Evolutionary conservation across 257 asterid genomes (phyloP).

Genomic region (Fraxinus pennsylvanica): DNA sequence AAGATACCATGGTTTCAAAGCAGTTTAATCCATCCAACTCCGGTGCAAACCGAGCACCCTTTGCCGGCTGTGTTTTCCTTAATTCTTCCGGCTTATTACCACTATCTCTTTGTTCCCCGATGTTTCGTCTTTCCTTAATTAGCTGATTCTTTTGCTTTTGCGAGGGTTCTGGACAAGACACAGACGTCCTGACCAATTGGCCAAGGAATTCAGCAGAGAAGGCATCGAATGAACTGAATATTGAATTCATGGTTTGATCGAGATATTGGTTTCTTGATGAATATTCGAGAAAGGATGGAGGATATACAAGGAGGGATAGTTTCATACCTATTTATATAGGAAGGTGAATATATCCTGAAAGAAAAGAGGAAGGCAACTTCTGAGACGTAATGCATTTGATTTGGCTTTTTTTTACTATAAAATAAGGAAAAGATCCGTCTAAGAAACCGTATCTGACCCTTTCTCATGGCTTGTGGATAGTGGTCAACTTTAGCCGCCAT

Average conservation of each 20-base stretch:
- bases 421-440: too few species aligned
- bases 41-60: constrained; percentile 28
- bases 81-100: neutral
- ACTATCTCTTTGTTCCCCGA: neutral
- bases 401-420: too few species aligned
- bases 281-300: neutral
- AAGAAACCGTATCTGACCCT: neutral
- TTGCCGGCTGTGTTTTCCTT: constrained; percentile 5
- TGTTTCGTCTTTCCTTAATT: neutral
- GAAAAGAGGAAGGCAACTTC: too few species aligned
- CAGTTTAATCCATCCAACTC: constrained; percentile 41
- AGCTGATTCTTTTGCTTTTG: neutral
- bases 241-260: constrained; percentile 24
- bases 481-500: neutral
- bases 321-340: too few species aligned
- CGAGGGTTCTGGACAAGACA: neutral
- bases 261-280: neutral
- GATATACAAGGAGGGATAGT: neutral
- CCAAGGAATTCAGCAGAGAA: constrained; percentile 42
- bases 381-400: neutral
- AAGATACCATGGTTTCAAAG: constrained; percentile 31
- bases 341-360: neutral
- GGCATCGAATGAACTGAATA: constrained; percentile 48
- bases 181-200: neutral
- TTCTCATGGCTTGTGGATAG: neutral